Base-by-base conservation (phyloP, 495 filamentous ascomycete species). In the Tuber umbilicatum region DNA sequence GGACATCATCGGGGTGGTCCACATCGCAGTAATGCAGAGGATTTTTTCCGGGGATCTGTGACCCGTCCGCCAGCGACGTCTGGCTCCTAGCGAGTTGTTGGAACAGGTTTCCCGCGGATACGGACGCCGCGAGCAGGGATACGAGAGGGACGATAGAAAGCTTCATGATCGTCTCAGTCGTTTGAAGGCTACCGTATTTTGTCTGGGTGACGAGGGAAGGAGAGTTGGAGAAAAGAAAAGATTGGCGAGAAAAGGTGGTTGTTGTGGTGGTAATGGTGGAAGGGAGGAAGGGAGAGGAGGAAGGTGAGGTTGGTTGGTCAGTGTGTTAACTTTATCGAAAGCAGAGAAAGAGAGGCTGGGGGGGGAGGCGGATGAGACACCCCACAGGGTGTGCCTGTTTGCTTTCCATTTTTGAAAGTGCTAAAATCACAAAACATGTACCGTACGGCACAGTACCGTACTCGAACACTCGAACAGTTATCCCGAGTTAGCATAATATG, bases 21-120 rank as follows among this genome's bases (percentile, higher is more conserved):
- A 86, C 80, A 39, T 86, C 80, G 85, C 95, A 99, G 84, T 90
- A 93, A 60, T 88, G 80, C 70, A 94, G 86, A 37, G 92, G 92
- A 79, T 89, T 91, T n/a, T 92, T 85, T 81, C 92, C 92, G 27
- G 92, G 92, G 2, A 94, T 89, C 21, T 40, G 73, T 73, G 27
- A 79, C 76, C 43, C 74, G n/a, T 81, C 79, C 81, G 70, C 23
- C 47, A 82, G 39, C 74, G 82, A 81, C 82, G 83, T 83, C 55
- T 60, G 55, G 21, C 39, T 68, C 21, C 73, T 71, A 5, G 70
- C 74, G 27, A 82, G 68, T 27, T 81, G 80, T 50, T 80, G 77
- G 75, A 82, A 82, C 40, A 81, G 69, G 73, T 47, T 82, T 5
- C 77, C 75, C 39, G 80, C 79, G 82, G 78, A 68, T 84, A 77